These are phyloP conservation scores for Stereum hirsutum DNA, from an alignment of 1,284 basidiomycete genomes.

Conservation along the genomic window DNA sequence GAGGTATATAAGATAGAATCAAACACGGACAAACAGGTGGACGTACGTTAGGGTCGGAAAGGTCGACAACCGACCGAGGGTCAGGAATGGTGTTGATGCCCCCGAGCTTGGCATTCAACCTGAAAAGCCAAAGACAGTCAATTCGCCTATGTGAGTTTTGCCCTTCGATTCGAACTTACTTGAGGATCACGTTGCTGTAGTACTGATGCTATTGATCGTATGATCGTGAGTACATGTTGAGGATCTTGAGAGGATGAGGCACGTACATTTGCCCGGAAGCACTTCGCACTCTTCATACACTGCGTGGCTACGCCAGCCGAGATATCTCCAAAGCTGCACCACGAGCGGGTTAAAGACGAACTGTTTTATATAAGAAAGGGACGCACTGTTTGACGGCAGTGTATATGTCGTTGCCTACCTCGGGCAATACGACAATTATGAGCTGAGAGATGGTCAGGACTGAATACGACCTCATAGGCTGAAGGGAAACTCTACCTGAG, in stretches of 20 bases:
- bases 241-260: too few species aligned
- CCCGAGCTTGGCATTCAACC: conserved; percentile 75
- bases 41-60: conserved; percentile 65
- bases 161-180: conserved; percentile 34
- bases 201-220: too few species aligned
- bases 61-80: conserved; percentile 43
- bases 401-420: conserved; percentile 66
- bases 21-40: too few species aligned
- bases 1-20: too few species aligned
- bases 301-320: conserved; percentile 64
- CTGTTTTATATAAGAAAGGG: neutral
- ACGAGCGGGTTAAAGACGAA: conserved; percentile 6
- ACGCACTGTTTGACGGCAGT: conserved; percentile 66
- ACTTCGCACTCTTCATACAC: conserved; percentile 59
- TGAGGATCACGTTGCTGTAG: conserved; percentile 71
- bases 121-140: conserved; percentile 19
- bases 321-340: conserved; percentile 59
- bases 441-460: too few species aligned
- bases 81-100: conserved; percentile 72
- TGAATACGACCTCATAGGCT: too few species aligned
- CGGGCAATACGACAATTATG: conserved; percentile 63
- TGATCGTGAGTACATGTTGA: too few species aligned
- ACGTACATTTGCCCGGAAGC: conserved; percentile 53
- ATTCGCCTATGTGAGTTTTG: neutral
- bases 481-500: too few species aligned